Percentiles rank a stretch among this genome's conserved stretches.
Conservation (phyloP, 2,329 filamentous ascomycete species). For the Macrophomina phaseolina region DNA sequence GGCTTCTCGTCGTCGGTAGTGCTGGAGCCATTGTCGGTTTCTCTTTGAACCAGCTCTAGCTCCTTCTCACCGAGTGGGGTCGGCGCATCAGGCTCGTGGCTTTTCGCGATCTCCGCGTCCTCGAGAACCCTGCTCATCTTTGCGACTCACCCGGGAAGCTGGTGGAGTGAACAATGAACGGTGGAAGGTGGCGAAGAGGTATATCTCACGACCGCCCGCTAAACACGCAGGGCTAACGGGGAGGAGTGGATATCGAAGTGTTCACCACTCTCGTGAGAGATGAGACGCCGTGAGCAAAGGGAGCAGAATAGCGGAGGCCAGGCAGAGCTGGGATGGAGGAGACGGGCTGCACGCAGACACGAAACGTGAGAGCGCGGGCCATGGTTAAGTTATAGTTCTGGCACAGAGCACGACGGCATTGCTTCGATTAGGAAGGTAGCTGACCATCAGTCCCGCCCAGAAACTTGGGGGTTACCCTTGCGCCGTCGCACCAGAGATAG, state of each 20-base stretch:
- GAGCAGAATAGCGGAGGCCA: background rate
- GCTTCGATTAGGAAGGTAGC: conserved; percentile 15
- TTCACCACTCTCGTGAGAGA: background rate
- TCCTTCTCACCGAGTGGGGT: conserved; percentile 40
- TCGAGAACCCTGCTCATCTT: conserved; percentile 16
- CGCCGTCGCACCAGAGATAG: conserved; percentile 8
- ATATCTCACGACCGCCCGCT: background rate
- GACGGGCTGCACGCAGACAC: conserved; percentile 7
- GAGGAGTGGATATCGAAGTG: background rate
- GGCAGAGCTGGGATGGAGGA: conserved; percentile 1
- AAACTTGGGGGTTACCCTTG: conserved; percentile 7
- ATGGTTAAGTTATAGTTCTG: background rate
- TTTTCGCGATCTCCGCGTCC: conserved; percentile 40
- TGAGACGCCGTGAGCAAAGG: no score
- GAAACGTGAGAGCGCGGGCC: conserved; percentile 6
- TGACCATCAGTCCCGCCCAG: conserved; percentile 9
- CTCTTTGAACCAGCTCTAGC: conserved; percentile 39
- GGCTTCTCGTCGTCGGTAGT: conserved; percentile 49
- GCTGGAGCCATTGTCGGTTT: conserved; percentile 30
- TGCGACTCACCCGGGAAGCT: background rate
- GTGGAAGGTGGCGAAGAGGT: background rate
- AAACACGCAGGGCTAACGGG: background rate
- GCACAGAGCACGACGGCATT: background rate
- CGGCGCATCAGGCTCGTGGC: conserved; percentile 41
- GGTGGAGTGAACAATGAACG: background rate